A percentile compares a stretch with the other conserved stretches of the same genome.
These are phyloP conservation scores for Lecanicillium sp. DNA, from an alignment of 2,329 filamentous ascomycete genomes.

Conservation along the genomic window DNA sequence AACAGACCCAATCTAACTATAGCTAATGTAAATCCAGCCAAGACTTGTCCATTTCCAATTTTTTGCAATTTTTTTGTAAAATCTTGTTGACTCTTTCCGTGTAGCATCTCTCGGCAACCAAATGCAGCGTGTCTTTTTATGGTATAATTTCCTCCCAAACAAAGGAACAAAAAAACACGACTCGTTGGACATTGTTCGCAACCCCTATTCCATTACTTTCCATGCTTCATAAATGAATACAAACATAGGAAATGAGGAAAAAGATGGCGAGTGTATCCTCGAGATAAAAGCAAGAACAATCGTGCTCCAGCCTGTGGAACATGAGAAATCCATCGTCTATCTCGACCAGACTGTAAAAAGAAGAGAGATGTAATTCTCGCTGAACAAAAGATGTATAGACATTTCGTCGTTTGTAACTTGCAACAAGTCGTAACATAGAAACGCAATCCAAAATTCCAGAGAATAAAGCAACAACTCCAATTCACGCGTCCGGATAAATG, in stretches of 20 bases:
- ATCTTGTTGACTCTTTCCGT: neutral
- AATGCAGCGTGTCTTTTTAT: conserved; percentile 12
- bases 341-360: no score
- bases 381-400: neutral
- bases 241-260: conserved; percentile 5
- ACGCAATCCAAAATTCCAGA: neutral
- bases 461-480: neutral
- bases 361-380: no score
- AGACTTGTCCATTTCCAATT: neutral
- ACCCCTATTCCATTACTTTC: neutral
- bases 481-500: no score
- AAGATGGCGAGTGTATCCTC: neutral
- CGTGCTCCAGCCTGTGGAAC: no score
- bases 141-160: conserved; percentile 12
- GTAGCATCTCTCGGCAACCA: neutral
- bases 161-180: conserved; percentile 10
- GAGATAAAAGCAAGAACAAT: no score
- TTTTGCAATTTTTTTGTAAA: conserved; percentile 7
- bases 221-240: neutral
- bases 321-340: no score
- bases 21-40: conserved; percentile 1
- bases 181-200: neutral
- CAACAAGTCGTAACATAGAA: neutral
- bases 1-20: no score
- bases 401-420: neutral